Conservation (phyloP, 2,329 filamentous ascomycete species). For the Colletotrichum sp. region DNA sequence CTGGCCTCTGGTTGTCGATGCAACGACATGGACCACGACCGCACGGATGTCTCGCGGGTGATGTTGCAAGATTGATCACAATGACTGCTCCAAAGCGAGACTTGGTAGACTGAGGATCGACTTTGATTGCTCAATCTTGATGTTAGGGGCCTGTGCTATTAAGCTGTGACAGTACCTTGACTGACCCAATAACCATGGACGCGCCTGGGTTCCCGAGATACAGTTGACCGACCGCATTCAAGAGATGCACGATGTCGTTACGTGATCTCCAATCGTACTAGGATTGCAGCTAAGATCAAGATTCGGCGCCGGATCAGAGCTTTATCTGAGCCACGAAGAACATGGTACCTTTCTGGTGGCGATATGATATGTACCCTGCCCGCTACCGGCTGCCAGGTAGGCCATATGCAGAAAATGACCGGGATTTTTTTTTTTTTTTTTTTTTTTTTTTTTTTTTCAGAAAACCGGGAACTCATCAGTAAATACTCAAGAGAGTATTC, state of each 20-base stretch:
- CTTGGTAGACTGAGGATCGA: neutral
- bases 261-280: neutral
- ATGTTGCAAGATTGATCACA: neutral
- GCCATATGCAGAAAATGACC: neutral
- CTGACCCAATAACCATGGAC: neutral
- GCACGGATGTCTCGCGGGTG: neutral
- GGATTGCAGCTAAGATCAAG: neutral
- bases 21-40: neutral
- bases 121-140: neutral
- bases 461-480: neutral
- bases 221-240: neutral
- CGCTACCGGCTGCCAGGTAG: neutral
- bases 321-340: neutral
- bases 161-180: neutral
- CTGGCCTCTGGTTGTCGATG: neutral
- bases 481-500: neutral
- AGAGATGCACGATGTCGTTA: neutral
- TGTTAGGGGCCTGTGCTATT: neutral
- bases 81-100: neutral
- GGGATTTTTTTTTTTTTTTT: neutral
- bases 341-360: neutral
- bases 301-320: neutral
- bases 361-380: neutral
- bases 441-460: neutral
- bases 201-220: neutral